Conservation (phyloP, 805 yeast species). For the Spathaspora hagerdaliae region DNA sequence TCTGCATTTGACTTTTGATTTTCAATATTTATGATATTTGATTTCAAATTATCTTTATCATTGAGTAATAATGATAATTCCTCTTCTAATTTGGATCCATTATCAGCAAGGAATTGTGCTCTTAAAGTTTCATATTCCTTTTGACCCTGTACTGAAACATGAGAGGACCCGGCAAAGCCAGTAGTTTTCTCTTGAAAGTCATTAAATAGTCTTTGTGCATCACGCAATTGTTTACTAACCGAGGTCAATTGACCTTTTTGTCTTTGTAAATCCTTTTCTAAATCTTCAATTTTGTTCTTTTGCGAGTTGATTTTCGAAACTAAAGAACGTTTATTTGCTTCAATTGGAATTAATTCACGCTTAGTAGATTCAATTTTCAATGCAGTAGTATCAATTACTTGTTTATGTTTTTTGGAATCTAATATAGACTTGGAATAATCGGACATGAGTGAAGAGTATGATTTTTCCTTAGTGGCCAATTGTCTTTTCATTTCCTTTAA, state of each 20-base stretch:
- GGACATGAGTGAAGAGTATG: constrained; percentile 24
- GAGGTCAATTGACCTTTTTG: constrained; percentile 43
- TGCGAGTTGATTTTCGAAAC: constrained; percentile 43
- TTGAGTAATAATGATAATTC: constrained; percentile 36
- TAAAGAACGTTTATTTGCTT: constrained; percentile 50
- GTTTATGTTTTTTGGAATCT: constrained; percentile 37
- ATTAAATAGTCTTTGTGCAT: constrained; percentile 28
- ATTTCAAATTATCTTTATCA: constrained; percentile 42
- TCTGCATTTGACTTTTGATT: constrained; percentile 32
- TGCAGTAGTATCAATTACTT: constrained; percentile 31
- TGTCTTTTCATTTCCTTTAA: constrained; percentile 30
- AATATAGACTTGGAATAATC: constrained; percentile 46
- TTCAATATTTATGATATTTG: constrained; percentile 18
- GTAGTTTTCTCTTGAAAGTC: constrained; percentile 20
- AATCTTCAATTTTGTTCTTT: constrained; percentile 45
- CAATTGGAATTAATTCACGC: constrained; percentile 56
- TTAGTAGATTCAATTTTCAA: constrained; percentile 41
- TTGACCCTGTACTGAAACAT: constrained; percentile 47
- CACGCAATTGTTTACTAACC: constrained; percentile 46
- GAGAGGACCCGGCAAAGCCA: constrained; percentile 1
- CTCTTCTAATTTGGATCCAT: constrained; percentile 56
- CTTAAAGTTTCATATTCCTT: constrained; percentile 57
- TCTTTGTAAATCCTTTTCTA: constrained; percentile 48
- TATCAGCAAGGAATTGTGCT: constrained; percentile 48
- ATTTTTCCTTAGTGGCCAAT: constrained; percentile 22